Base-by-base conservation (phyloP, 306 rosid genomes). In the Prunus kanzakura region DNA sequence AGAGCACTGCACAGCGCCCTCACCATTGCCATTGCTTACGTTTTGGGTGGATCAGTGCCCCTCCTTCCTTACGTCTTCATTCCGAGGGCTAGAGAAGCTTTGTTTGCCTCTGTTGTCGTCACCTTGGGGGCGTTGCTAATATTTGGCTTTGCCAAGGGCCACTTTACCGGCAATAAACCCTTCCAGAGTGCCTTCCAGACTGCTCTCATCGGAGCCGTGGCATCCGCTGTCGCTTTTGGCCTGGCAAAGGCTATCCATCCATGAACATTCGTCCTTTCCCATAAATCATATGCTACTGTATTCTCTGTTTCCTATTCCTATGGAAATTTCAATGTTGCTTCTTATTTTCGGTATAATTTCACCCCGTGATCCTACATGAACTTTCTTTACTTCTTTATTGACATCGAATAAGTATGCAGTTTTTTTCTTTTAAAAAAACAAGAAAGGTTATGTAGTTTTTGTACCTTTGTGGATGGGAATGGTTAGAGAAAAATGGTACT, bases 1-100 rank as follows among this genome's bases (percentile, higher is more conserved):
- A 94, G 98, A 85, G 98, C 98, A 70, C 38, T 90, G 12, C 87
- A 90, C 14, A 94, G 98, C 78, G 97, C 97, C 23, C 16, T 88
- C 69, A 94, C 98, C 22, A 94, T 94, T 64, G 97, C 97, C 1
- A 3, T 88, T 57, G 89, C 98, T 64, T 94, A 94, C 86, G 54
- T 94, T 64, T 73, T 89, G 82, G 97, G 98, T 1, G 97, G 98
- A 22, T 0, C 82, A 41, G 93, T 94, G 29, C 98, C 98, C 27
- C 87, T 94, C 4, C 3, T 72, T 72, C 98, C 98, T 19, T 94
- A 94, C 86, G 71, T 86, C 78, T 86, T 94, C 82, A 79, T 92
- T 82, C 77, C 95, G 23, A 85, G 2, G 45, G 95, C 90, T 2
- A 72, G 81, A 1, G 91, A 89, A 13, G 98, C 98, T 7, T 72